Percentiles rank a stretch among this genome's conserved stretches.
These are phyloP conservation scores for Calonectria crousiana DNA, from an alignment of 2,329 filamentous ascomycete species.

Conservation along the genomic window DNA sequence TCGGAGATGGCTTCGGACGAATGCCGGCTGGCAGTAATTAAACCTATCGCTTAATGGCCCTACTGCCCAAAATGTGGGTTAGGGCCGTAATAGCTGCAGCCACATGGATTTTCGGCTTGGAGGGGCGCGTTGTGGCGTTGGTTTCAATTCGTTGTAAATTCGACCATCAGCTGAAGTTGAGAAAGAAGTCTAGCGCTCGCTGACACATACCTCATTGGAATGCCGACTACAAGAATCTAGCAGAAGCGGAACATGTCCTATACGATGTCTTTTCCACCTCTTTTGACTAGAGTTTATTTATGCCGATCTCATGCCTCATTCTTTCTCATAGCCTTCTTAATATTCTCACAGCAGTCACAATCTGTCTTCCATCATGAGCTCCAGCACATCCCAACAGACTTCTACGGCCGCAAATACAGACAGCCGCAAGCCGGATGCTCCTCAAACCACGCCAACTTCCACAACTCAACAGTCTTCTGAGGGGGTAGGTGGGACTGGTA, in stretches of 20 bases:
- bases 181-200: neutral
- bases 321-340: neutral
- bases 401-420: no score
- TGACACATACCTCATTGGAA: neutral
- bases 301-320: neutral
- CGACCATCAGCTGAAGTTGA: neutral
- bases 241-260: neutral
- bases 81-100: neutral
- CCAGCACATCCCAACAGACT: neutral
- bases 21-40: no score
- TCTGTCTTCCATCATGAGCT: neutral
- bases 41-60: neutral
- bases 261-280: neutral
- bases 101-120: neutral
- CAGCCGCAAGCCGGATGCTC: no score
- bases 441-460: no score
- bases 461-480: no score
- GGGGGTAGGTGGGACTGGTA: no score
- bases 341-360: neutral
- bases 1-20: neutral
- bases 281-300: neutral
- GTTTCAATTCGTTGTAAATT: neutral
- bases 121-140: neutral
- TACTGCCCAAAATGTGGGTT: neutral
- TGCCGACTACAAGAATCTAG: neutral